phyloP scores from a whole-genome alignment of 371 early-diverging fungal genomes.

The Phascolomyces articulosus region DNA sequence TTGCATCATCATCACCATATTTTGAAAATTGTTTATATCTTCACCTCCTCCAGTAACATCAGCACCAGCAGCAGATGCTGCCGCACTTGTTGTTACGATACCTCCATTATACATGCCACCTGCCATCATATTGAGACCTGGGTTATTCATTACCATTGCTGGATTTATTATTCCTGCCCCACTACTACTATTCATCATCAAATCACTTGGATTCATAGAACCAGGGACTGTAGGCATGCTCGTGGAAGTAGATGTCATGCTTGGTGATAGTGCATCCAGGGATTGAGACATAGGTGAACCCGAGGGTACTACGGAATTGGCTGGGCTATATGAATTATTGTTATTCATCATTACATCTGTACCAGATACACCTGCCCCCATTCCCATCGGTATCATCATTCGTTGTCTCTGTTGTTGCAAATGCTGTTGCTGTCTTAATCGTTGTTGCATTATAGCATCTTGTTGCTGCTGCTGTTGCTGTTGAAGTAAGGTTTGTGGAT shows the following conservation, averaged over 20 bases:
- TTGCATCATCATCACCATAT: slow-evolving; percentile 47
- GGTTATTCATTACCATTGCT: slow-evolving; percentile 24
- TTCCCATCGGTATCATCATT: slow-evolving; percentile 22
- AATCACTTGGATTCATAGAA: slow-evolving; percentile 30
- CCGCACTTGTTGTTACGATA: no score
- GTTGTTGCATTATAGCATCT: slow-evolving; percentile 11
- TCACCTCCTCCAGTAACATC: slow-evolving; percentile 5
- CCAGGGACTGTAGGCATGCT: slow-evolving; percentile 18
- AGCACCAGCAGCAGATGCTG: slow-evolving; percentile 11
- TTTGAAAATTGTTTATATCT: slow-evolving; percentile 28
- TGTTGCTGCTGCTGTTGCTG: slow-evolving; percentile 10
- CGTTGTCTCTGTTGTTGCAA: slow-evolving; percentile 10
- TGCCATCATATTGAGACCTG: slow-evolving; percentile 5
- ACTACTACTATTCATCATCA: slow-evolving; percentile 22
- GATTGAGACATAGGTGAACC: slow-evolving; percentile 27
- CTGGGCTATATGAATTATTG: slow-evolving; percentile 2
- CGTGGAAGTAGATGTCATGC: slow-evolving; percentile 22
- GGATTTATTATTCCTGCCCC: slow-evolving; percentile 33
- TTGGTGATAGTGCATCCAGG: slow-evolving; percentile 27
- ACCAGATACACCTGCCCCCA: slow-evolving; percentile 11
- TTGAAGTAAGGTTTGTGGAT: slow-evolving; percentile 13
- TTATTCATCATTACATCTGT: slow-evolving; percentile 12
- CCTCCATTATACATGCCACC: slow-evolving; percentile 7
- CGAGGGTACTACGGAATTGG: slow-evolving; percentile 4
- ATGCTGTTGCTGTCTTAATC: slow-evolving; percentile 7